These are phyloP conservation scores for Aspergillus hancockii DNA, from an alignment of 495 filamentous ascomycete genomes.

Conservation along the genomic window DNA sequence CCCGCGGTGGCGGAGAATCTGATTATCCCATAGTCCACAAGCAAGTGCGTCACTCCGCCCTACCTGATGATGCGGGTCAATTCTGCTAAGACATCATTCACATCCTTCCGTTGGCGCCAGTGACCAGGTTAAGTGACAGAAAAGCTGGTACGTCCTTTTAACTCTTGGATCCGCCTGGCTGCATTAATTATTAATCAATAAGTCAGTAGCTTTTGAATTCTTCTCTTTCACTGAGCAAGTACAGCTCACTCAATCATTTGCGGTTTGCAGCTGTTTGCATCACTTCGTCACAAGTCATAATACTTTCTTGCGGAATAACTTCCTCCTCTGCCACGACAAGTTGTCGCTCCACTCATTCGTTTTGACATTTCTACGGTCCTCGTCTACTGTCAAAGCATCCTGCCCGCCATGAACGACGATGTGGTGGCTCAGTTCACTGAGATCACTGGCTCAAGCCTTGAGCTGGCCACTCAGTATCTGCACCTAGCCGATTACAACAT, in stretches of 20 bases:
- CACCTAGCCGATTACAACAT: slow-evolving; percentile 78
- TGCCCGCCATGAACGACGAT: slow-evolving; percentile 64
- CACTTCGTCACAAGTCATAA: slow-evolving; percentile 19
- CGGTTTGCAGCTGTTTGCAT: slow-evolving; percentile 45
- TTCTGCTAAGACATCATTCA: neutral
- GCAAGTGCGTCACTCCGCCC: slow-evolving; percentile 22
- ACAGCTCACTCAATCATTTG: slow-evolving; percentile 2
- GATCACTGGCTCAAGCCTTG: slow-evolving; percentile 65
- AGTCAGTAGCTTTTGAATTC: neutral
- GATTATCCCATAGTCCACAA: slow-evolving; percentile 2
- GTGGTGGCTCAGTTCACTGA: slow-evolving; percentile 52
- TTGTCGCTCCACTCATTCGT: slow-evolving; percentile 1
- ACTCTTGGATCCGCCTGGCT: neutral
- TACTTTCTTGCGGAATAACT: slow-evolving; percentile 5
- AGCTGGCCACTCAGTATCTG: slow-evolving; percentile 76
- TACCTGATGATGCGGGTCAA: neutral
- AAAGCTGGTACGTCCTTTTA: neutral
- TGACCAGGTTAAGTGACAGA: neutral
- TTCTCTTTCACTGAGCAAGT: neutral
- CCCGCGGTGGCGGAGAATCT: slow-evolving; percentile 10
- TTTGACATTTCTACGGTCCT: neutral
- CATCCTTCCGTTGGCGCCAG: neutral
- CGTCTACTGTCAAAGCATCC: slow-evolving; percentile 6
- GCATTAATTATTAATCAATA: slow-evolving; percentile 3
- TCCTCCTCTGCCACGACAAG: slow-evolving; percentile 7